Percentiles rank a stretch among this genome's conserved stretches.
Evolutionary conservation across 306 rosid genomes (phyloP).

Genomic region (Cucurbita moschata): DNA sequence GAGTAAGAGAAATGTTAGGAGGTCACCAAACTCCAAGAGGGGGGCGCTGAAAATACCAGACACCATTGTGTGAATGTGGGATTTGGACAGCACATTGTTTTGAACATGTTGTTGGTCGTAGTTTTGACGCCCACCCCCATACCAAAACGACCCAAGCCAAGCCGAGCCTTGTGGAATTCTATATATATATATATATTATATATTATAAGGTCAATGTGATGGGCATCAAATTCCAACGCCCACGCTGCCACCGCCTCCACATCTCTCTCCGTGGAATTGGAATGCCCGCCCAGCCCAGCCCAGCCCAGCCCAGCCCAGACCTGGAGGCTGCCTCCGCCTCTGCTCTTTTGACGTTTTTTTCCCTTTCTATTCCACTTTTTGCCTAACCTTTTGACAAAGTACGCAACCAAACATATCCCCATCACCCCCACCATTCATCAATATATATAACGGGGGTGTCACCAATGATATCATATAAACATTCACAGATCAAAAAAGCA

Average conservation of each 20-base stretch:
- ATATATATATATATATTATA: too few relatives aligned
- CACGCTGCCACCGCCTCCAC: not conserved
- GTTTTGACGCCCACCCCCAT: not conserved
- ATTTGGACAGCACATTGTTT: not conserved
- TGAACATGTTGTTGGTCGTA: not conserved
- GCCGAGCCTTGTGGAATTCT: not conserved
- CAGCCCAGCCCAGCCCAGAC: not conserved
- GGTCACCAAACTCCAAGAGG: not conserved
- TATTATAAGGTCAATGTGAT: not conserved
- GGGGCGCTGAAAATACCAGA: not conserved
- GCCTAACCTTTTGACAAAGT: constrained; percentile 1
- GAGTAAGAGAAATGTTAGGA: not conserved
- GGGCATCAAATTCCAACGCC: not conserved
- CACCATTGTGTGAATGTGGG: not conserved
- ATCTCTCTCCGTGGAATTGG: not conserved
- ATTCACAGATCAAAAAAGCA: too few relatives aligned
- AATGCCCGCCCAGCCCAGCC: not conserved
- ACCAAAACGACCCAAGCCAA: not conserved
- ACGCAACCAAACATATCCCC: not conserved
- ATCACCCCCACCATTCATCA: too few relatives aligned
- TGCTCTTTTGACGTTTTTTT: not conserved
- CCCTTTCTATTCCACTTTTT: not conserved
- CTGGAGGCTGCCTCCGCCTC: not conserved
- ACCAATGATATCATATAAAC: too few relatives aligned
- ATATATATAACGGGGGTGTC: too few relatives aligned